A percentile compares a stretch with the other conserved stretches of the same genome.
These are phyloP conservation scores for Diospyros lotus DNA, from an alignment of 148 eudicot genomes.

Conservation along the genomic window DNA sequence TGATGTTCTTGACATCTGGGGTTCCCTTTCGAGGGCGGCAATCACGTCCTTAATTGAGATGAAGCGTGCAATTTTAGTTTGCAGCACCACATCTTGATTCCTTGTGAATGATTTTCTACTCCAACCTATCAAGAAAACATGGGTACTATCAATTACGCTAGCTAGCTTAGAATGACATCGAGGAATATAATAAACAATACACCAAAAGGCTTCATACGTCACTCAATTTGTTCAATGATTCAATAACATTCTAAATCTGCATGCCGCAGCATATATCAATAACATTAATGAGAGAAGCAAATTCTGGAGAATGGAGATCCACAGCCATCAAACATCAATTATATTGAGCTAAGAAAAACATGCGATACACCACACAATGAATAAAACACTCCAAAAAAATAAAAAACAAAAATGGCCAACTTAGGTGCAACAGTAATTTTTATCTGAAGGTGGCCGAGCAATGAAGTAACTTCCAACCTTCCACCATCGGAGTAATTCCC, in stretches of 20 bases:
- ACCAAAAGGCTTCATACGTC: background rate
- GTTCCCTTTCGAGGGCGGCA: constrained; percentile 77
- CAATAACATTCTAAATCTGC: background rate
- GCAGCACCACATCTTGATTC: constrained; percentile 34
- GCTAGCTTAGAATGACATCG: background rate
- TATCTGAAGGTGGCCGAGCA: too few species aligned
- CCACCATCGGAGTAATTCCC: too few species aligned
- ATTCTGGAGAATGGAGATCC: too few species aligned
- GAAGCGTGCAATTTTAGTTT: constrained; percentile 32
- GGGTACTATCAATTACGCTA: background rate
- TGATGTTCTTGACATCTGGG: constrained; percentile 72
- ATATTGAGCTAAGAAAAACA: too few species aligned
- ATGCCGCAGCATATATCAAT: background rate
- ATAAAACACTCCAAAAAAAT: too few species aligned
- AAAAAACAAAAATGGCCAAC: too few species aligned
- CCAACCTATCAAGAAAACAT: constrained; percentile 29
- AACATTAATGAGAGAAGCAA: too few species aligned
- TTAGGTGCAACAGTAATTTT: too few species aligned
- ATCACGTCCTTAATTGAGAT: constrained; percentile 79
- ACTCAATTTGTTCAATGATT: background rate
- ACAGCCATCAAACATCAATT: too few species aligned
- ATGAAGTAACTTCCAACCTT: too few species aligned
- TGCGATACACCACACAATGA: too few species aligned
- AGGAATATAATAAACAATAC: background rate
- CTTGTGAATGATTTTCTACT: constrained; percentile 32